Evolutionary conservation across 2,329 filamentous ascomycete genomes (phyloP).

Genomic region (Tolypocladium tropicale): DNA sequence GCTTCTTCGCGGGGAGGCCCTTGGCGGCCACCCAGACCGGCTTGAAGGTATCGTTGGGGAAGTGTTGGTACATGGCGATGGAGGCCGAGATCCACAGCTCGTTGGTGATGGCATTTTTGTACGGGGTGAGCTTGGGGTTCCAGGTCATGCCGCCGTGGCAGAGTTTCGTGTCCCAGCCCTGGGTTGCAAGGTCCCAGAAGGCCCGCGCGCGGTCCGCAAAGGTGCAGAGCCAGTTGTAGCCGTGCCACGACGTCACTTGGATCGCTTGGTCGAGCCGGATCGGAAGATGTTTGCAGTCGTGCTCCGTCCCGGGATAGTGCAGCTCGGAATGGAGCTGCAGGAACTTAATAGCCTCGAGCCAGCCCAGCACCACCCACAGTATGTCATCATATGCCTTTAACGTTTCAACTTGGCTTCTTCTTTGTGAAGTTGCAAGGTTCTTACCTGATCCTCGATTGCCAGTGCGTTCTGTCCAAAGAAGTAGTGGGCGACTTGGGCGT

Average conservation of each 20-base stretch:
- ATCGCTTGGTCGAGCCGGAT: conserved; percentile 8
- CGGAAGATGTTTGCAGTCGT: conserved; percentile 5
- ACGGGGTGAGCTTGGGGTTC: conserved; percentile 70
- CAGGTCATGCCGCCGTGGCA: conserved; percentile 87
- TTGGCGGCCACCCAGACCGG: conserved; percentile 47
- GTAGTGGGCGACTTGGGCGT: conserved; percentile 63
- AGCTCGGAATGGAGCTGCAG: conserved; percentile 56
- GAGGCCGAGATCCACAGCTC: conserved; percentile 80
- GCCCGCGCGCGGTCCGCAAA: conserved; percentile 76
- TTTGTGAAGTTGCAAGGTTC: no score
- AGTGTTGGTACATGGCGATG: conserved; percentile 80
- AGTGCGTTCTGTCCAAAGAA: conserved; percentile 83
- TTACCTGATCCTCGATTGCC: conserved; percentile 51
- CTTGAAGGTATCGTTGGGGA: conserved; percentile 67
- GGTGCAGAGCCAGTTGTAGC: conserved; percentile 59
- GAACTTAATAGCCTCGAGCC: conserved; percentile 76
- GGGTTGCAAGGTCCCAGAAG: conserved; percentile 73
- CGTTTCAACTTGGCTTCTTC: neutral
- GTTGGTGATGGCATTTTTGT: conserved; percentile 96
- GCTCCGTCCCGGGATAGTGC: conserved; percentile 37
- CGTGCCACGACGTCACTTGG: conserved; percentile 54
- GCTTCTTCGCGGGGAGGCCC: conserved; percentile 33
- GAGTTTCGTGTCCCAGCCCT: conserved; percentile 71
- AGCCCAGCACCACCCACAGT: conserved; percentile 87
- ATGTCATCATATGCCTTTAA: conserved; percentile 83